Conservation (phyloP, 169 alveolate genomes). For the Neospora caninum region DNA sequence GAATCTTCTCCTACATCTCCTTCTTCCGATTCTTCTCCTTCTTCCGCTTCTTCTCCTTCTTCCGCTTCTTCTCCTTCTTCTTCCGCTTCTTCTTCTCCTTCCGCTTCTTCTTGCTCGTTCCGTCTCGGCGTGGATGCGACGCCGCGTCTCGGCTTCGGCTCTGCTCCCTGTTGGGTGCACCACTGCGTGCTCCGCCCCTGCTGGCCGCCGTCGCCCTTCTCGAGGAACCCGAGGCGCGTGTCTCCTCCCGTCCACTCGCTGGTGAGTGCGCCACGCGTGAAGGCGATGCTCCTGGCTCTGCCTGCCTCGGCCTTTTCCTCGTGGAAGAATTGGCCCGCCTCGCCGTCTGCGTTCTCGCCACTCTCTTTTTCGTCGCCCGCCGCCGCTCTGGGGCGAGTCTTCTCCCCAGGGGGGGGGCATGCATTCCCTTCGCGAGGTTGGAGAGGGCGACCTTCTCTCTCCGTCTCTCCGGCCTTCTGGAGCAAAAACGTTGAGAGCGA, state of each 20-base stretch:
- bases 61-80: not conserved
- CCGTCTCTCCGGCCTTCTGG: too few species aligned
- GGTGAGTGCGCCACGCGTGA: too few species aligned
- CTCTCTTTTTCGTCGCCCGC: too few species aligned
- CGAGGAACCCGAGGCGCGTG: not conserved
- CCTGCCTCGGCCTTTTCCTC: not conserved
- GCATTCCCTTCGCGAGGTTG: too few species aligned
- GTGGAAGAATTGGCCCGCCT: too few species aligned
- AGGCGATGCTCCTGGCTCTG: not conserved
- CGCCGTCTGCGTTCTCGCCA: too few species aligned
- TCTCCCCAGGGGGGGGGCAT: too few species aligned
- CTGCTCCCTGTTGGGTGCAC: not conserved
- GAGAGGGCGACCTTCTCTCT: too few species aligned
- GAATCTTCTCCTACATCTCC: not conserved
- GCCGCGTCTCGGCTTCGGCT: too few species aligned
- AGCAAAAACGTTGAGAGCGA: too few species aligned
- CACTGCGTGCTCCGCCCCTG: not conserved
- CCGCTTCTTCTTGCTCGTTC: not conserved
- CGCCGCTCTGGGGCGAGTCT: too few species aligned
- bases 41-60: not conserved
- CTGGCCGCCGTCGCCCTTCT: not conserved
- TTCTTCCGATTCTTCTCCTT: not conserved
- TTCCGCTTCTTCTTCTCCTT: not conserved
- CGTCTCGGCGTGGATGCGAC: not conserved
- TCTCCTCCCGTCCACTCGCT: too few species aligned